These are phyloP conservation scores for Osmozyma mogii DNA, from an alignment of 805 yeast species.

Conservation along the genomic window DNA sequence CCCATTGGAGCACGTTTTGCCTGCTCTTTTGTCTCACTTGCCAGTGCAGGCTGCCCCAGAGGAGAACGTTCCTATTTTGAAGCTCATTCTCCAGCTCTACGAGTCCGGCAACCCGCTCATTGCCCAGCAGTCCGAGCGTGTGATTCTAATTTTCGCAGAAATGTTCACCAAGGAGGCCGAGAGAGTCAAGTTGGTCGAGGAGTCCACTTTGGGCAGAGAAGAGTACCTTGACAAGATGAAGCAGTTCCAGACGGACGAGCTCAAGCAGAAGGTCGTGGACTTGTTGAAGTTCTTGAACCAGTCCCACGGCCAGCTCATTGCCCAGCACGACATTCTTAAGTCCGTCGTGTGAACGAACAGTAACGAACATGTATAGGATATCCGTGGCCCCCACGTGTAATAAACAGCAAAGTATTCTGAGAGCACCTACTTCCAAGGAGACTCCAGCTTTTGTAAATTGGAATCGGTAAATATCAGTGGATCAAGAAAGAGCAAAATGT, in stretches of 20 bases:
- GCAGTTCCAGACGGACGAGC: constrained; percentile 69
- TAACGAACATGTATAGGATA: not conserved
- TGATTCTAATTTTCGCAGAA: constrained; percentile 60
- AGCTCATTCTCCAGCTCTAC: constrained; percentile 66
- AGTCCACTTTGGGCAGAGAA: constrained; percentile 81
- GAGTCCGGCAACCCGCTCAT: constrained; percentile 52
- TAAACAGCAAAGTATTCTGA: not conserved
- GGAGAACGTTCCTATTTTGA: constrained; percentile 87
- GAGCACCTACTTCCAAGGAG: not conserved
- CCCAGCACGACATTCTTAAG: constrained; percentile 41
- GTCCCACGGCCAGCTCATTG: constrained; percentile 55
- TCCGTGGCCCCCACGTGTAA: not conserved
- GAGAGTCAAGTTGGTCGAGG: constrained; percentile 57
- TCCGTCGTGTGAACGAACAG: too few relatives aligned
- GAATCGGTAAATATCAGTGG: too few relatives aligned
- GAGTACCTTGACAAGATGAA: constrained; percentile 68
- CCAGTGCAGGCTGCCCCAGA: constrained; percentile 86
- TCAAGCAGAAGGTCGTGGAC: constrained; percentile 55
- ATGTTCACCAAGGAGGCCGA: constrained; percentile 73
- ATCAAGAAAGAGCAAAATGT: too few relatives aligned
- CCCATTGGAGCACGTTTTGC: constrained; percentile 64
- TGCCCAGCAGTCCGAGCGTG: constrained; percentile 46
- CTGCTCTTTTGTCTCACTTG: constrained; percentile 70
- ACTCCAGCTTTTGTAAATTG: too few relatives aligned
- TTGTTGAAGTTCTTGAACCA: constrained; percentile 67